Conservation (phyloP, 108 stramenopile species). For the Cylindrotheca closterium region DNA sequence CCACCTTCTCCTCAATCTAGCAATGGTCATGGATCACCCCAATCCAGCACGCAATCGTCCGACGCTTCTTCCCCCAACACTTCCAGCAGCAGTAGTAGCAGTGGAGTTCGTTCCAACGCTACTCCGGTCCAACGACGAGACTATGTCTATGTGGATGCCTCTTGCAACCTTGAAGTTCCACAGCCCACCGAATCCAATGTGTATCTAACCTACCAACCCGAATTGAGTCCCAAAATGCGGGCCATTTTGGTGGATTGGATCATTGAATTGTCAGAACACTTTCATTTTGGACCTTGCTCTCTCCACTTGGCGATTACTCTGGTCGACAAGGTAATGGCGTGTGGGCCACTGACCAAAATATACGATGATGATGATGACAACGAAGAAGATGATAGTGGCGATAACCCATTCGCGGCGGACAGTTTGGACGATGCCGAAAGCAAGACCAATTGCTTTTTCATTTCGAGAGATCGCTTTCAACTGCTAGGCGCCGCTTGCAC, state of each 20-base stretch:
- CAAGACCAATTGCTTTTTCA: slow-evolving; percentile 40
- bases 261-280: slow-evolving; percentile 84
- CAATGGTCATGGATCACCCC: background rate
- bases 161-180: background rate
- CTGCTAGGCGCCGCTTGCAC: slow-evolving; percentile 71
- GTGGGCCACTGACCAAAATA: slow-evolving; percentile 15
- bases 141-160: background rate
- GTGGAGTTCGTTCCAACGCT: slow-evolving; percentile 1
- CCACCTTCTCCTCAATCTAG: background rate
- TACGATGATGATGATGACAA: slow-evolving; percentile 33
- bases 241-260: slow-evolving; percentile 89
- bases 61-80: background rate
- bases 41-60: too few species aligned
- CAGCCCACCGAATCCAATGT: slow-evolving; percentile 9
- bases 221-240: slow-evolving; percentile 75
- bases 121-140: slow-evolving; percentile 7
- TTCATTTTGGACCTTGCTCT: slow-evolving; percentile 50
- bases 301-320: slow-evolving; percentile 69
- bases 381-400: slow-evolving; percentile 2
- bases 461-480: slow-evolving; percentile 49
- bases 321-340: slow-evolving; percentile 71
- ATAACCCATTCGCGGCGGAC: too few species aligned
- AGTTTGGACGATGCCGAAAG: slow-evolving; percentile 17
- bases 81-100: background rate
- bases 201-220: slow-evolving; percentile 33